Base-by-base conservation (phyloP, 2,329 filamentous ascomycete genomes). In the Aspergillus sp. region DNA sequence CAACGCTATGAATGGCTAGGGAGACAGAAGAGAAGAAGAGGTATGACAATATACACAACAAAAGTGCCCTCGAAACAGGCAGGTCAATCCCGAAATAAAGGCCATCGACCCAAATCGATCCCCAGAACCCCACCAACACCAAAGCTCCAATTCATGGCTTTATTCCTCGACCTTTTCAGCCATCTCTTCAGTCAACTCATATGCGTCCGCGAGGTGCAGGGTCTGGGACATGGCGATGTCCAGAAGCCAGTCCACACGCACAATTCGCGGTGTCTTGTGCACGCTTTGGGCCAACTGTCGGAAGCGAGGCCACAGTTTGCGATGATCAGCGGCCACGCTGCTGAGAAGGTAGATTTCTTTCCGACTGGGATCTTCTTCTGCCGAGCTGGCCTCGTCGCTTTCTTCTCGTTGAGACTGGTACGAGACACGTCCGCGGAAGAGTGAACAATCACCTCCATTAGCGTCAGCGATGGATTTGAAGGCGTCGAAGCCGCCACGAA, bases 141-240 rank as follows among this genome's bases (percentile, higher is more conserved):
- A 24, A 52, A 52, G 24, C 26, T 22, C 29, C 26, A 26, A 12
- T 26, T 7, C 32, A 16, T n/a, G 29, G 16, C 47, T 24, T 54
- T 58, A 66, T 53, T 65, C 54, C 24, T 65, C 61, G 26, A 54
- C 18, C 61, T 68, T 69, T 36, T 70, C 67, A 10, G 65, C 57
- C 65, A 70, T 71, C 4, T 71, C 70, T 51, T 76, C 74, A 18
- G 61, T 68, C 61, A 78, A 55, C 65, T 78, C 77, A 71, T 91
- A 92, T 65, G 82, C 84, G 46, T 87, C 78, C 58, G 87, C 81
- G 75, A 87, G 88, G n/a, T 81, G 81, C 63, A 95, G 80, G 75
- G 92, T 83, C 77, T 99, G 95, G 68, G 86, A 87, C 90, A 99
- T 94, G 4, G 92, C 91, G 60, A 92, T 88, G 70, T 93, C 89